phyloP scores from a whole-genome alignment of 2,329 filamentous ascomycete species.

The Trichoderma aggressivum region DNA sequence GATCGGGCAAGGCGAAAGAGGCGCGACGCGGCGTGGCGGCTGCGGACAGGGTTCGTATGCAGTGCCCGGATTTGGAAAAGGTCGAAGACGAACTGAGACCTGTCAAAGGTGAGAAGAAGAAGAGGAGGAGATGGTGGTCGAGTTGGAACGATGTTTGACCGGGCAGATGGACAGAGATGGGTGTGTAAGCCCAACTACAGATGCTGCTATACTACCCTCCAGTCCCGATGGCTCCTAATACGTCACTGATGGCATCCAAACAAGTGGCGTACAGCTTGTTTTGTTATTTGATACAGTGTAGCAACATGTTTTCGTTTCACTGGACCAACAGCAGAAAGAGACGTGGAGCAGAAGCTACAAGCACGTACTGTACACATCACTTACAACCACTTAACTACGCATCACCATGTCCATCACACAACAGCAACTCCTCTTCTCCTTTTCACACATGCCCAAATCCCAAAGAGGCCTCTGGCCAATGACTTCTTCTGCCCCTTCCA shows the following conservation, averaged over 20 bases:
- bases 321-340: neutral
- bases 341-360: neutral
- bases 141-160: neutral
- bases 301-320: neutral
- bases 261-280: neutral
- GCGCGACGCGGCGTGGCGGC: neutral
- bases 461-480: too few relatives aligned
- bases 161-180: neutral
- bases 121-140: neutral
- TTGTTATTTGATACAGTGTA: too few relatives aligned
- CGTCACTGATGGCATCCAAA: neutral
- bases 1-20: slow-evolving; percentile 2
- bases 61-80: neutral
- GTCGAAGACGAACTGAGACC: neutral
- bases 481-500: neutral
- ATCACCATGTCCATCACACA: neutral
- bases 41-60: neutral
- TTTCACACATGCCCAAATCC: too few relatives aligned
- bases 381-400: neutral
- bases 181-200: neutral
- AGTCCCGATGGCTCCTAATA: too few relatives aligned
- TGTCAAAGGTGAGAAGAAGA: neutral
- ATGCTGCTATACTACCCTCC: too few relatives aligned
- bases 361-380: too few relatives aligned
- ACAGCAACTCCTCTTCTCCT: too few relatives aligned